Conservation (phyloP, 2,329 filamentous ascomycete genomes). For the Colletotrichum lini region DNA sequence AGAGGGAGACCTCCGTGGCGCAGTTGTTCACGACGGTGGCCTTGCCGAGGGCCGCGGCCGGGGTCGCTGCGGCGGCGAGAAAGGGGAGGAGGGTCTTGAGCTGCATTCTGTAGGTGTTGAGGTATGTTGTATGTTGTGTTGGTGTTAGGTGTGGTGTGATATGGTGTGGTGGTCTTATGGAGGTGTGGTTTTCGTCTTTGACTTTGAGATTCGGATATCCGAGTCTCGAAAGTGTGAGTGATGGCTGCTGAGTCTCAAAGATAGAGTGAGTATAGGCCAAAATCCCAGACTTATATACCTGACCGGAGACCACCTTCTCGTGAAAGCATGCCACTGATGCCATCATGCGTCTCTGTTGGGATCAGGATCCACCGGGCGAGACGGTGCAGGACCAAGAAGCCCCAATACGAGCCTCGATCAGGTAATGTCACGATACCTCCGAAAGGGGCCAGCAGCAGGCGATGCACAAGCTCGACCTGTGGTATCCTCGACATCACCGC, state of each 20-base stretch:
- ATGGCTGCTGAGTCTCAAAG: not conserved
- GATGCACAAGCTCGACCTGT: not conserved
- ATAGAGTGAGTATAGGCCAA: not conserved
- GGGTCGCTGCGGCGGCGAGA: constrained; percentile 45
- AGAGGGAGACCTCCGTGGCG: constrained; percentile 52
- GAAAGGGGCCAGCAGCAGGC: not conserved
- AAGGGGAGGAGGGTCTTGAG: constrained; percentile 28
- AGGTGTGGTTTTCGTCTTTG: too few relatives aligned
- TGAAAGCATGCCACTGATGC: not conserved
- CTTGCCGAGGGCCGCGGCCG: constrained; percentile 49
- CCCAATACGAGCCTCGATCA: constrained; percentile 31
- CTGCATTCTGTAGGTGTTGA: constrained; percentile 19
- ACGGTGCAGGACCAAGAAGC: not conserved
- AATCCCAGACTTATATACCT: not conserved
- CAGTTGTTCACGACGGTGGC: constrained; percentile 57
- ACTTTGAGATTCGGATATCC: not conserved
- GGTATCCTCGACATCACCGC: not conserved
- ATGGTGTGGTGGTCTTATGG: not conserved
- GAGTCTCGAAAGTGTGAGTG: not conserved
- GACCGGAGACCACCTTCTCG: not conserved
- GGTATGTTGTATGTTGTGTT: not conserved
- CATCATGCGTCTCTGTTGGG: not conserved
- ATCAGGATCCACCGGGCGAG: not conserved
- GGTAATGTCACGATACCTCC: constrained; percentile 12
- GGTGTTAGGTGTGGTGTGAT: not conserved